These are phyloP conservation scores for Roridomyces roridus DNA, from an alignment of 768 basidiomycete genomes.

Conservation along the genomic window DNA sequence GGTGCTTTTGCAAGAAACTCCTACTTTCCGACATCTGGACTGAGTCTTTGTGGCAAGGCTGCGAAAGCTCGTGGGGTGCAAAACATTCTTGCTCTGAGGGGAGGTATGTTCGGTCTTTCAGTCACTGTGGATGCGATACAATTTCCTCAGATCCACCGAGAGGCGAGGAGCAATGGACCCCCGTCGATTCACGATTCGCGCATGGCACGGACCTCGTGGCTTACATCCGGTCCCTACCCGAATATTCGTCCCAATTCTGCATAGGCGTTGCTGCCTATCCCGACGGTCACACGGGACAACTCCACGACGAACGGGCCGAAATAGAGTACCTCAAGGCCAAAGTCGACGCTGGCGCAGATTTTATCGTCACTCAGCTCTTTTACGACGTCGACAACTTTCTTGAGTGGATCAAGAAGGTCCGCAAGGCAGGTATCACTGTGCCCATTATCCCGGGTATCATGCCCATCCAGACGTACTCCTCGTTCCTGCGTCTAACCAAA, in stretches of 20 bases:
- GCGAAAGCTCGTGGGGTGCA: constrained; percentile 85
- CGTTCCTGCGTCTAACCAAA: constrained; percentile 90
- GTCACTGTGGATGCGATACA: neutral
- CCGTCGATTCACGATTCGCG: constrained; percentile 81
- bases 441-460: constrained; percentile 96
- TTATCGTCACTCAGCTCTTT: constrained; percentile 95
- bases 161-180: constrained; percentile 92
- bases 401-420: constrained; percentile 75
- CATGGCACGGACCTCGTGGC: constrained; percentile 90
- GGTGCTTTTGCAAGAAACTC: constrained; percentile 58
- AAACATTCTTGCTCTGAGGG: constrained; percentile 91
- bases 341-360: constrained; percentile 94
- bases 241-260: constrained; percentile 87
- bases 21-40: neutral
- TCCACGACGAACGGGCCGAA: constrained; percentile 62
- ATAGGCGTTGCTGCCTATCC: constrained; percentile 98
- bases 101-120: constrained; percentile 58
- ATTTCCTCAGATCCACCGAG: constrained; percentile 79
- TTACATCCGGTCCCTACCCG: constrained; percentile 80
- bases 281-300: constrained; percentile 79
- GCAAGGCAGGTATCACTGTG: constrained; percentile 82
- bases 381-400: constrained; percentile 93
- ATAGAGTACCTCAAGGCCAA: constrained; percentile 81
- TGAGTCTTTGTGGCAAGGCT: constrained; percentile 47
- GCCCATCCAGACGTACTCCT: constrained; percentile 97